These are phyloP conservation scores for Gomphus bonarii DNA, from an alignment of 1,284 basidiomycete species.

Conservation along the genomic window DNA sequence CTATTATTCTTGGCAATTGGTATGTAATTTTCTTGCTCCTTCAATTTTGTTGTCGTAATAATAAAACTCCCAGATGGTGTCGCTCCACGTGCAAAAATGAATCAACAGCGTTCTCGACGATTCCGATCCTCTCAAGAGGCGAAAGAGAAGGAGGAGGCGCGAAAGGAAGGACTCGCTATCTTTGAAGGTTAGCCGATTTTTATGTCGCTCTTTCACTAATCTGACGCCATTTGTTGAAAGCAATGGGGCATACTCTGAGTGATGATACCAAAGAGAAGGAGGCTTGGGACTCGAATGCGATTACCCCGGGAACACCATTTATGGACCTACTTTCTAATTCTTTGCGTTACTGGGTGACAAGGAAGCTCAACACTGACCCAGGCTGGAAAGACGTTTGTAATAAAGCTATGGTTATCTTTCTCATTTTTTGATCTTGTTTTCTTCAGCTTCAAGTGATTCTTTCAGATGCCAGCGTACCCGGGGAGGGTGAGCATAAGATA, in stretches of 20 bases:
- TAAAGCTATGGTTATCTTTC: background rate
- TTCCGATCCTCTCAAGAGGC: conserved; percentile 95
- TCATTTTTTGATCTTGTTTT: background rate
- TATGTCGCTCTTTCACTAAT: background rate
- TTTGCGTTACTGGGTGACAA: conserved; percentile 92
- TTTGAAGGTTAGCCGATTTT: conserved; percentile 57
- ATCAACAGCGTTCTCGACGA: conserved; percentile 93
- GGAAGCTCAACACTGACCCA: conserved; percentile 91
- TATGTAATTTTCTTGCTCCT: conserved; percentile 23
- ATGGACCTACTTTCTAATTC: conserved; percentile 89
- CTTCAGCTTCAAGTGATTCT: conserved; percentile 86
- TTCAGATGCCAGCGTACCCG: conserved; percentile 94
- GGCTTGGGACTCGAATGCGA: conserved; percentile 97
- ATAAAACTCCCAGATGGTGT: conserved; percentile 66
- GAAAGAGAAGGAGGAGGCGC: conserved; percentile 84
- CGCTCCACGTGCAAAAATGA: conserved; percentile 98
- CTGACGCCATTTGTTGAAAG: conserved; percentile 25
- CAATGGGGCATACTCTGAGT: conserved; percentile 83
- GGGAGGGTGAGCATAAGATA: conserved; percentile 99
- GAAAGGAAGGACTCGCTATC: conserved; percentile 68
- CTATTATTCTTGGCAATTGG: conserved; percentile 98
- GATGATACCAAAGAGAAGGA: conserved; percentile 82
- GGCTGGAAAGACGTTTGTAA: conserved; percentile 84
- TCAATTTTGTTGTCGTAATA: background rate
- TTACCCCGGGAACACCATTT: conserved; percentile 98